Conservation (phyloP, 2,329 filamentous ascomycete species). For the Phialocephala subalpina region DNA sequence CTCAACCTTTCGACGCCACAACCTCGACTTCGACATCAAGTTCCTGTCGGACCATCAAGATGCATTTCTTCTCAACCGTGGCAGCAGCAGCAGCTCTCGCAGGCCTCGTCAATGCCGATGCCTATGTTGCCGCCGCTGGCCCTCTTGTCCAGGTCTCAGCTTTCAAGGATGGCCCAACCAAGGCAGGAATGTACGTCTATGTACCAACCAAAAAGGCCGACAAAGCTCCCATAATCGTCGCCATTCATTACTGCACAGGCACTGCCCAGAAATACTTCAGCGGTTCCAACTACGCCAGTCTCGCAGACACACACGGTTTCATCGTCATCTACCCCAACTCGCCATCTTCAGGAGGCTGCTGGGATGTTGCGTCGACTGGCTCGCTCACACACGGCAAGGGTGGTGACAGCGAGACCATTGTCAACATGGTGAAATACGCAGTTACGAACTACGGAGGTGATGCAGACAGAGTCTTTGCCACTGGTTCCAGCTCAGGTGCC, state of each 20-base stretch:
- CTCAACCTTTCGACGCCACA: not conserved
- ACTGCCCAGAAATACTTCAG: slow-evolving; percentile 47
- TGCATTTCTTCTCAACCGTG: slow-evolving; percentile 22
- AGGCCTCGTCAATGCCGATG: slow-evolving; percentile 19
- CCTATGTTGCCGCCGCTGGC: slow-evolving; percentile 9
- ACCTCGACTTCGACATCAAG: not conserved
- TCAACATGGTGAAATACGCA: slow-evolving; percentile 65
- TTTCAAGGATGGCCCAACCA: slow-evolving; percentile 36
- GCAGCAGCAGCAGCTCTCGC: slow-evolving; percentile 18
- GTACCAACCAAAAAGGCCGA: slow-evolving; percentile 31
- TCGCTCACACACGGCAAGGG: slow-evolving; percentile 62
- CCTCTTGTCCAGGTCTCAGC: slow-evolving; percentile 30
- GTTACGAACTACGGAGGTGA: slow-evolving; percentile 61
- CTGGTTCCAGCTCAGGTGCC: slow-evolving; percentile 53
- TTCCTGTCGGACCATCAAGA: not conserved
- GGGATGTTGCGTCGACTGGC: slow-evolving; percentile 62
- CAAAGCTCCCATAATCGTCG: slow-evolving; percentile 38
- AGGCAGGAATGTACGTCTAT: slow-evolving; percentile 39
- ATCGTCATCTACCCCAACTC: slow-evolving; percentile 67
- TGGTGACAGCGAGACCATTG: slow-evolving; percentile 63
- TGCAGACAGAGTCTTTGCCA: slow-evolving; percentile 59
- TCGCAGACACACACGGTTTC: slow-evolving; percentile 63
- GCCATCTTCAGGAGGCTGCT: slow-evolving; percentile 61
- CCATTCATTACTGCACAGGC: slow-evolving; percentile 47
- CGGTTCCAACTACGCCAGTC: slow-evolving; percentile 54